A percentile compares a stretch with the other conserved stretches of the same genome.
phyloP scores from a whole-genome alignment of 1,284 basidiomycete species.

The Trametes versicolor region DNA sequence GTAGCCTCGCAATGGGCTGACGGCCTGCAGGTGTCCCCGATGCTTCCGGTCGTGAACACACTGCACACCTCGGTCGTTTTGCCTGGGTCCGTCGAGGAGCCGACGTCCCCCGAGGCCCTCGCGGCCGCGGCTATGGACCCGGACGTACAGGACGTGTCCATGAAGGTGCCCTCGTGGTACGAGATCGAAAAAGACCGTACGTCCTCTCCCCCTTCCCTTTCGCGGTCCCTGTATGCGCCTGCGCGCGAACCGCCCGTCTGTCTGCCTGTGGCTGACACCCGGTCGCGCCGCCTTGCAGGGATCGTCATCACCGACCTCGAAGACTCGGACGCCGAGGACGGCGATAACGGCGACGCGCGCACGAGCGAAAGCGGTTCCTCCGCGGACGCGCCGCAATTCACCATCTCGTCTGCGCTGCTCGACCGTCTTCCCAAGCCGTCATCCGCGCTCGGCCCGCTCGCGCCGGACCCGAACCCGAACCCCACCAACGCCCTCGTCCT shows the following conservation, averaged over 20 bases:
- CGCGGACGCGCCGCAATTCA: conserved; percentile 29
- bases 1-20: conserved; percentile 22
- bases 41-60: conserved; percentile 19
- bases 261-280: conserved; percentile 26
- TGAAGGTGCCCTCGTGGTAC: conserved; percentile 71
- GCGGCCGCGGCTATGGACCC: conserved; percentile 22
- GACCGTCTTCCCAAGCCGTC: conserved; percentile 45
- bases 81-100: conserved; percentile 58
- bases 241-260: conserved; percentile 16
- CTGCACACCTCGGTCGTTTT: conserved; percentile 38
- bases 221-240: conserved; percentile 10
- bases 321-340: conserved; percentile 56
- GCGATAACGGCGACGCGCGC: conserved; percentile 40
- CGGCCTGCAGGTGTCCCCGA: conserved; percentile 15
- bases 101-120: conserved; percentile 41
- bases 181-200: conserved; percentile 75
- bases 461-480: conserved; percentile 32
- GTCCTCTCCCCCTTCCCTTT: conserved; percentile 41
- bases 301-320: conserved; percentile 73
- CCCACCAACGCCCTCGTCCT: conserved; percentile 65
- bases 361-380: background rate
- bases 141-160: conserved; percentile 57
- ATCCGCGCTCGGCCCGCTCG: conserved; percentile 23
- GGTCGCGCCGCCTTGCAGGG: conserved; percentile 46
- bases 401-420: conserved; percentile 59